Conservation (phyloP, 306 rosid genomes). For the Malus orientalis region DNA sequence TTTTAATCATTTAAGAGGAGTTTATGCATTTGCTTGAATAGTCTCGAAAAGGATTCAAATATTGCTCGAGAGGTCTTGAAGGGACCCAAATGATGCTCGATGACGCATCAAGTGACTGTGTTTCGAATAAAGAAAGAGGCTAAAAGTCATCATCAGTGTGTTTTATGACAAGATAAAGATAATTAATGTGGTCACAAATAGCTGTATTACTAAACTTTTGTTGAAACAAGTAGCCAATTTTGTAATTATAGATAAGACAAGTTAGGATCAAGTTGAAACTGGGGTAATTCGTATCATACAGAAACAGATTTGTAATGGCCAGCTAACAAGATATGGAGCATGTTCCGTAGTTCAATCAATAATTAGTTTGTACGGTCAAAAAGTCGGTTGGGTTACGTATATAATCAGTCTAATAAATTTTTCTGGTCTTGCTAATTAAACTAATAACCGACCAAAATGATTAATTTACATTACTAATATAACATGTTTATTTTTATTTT, state of each 20-base stretch:
- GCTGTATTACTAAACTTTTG: too few relatives aligned
- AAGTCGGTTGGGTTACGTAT: neutral
- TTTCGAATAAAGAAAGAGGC: too few relatives aligned
- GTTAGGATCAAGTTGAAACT: neutral
- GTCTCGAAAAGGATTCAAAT: too few relatives aligned
- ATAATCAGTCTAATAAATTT: neutral
- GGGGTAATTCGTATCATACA: neutral
- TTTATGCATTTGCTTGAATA: too few relatives aligned
- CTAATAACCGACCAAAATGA: slow-evolving; percentile 1
- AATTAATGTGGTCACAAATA: too few relatives aligned
- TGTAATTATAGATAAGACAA: neutral
- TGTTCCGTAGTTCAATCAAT: neutral
- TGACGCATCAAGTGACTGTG: too few relatives aligned
- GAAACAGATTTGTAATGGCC: neutral
- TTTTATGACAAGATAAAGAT: too few relatives aligned
- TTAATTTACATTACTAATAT: neutral
- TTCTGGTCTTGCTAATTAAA: neutral
- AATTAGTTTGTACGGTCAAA: neutral
- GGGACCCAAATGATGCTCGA: too few relatives aligned
- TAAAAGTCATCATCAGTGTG: too few relatives aligned
- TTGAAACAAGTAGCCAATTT: neutral
- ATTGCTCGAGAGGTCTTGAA: too few relatives aligned
- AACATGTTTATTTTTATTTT: neutral
- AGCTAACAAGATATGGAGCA: neutral
- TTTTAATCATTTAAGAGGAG: too few relatives aligned